Percentiles rank a stretch among this genome's conserved stretches.
Conservation (phyloP, 768 basidiomycete species). For the Psilocybe sp. region DNA sequence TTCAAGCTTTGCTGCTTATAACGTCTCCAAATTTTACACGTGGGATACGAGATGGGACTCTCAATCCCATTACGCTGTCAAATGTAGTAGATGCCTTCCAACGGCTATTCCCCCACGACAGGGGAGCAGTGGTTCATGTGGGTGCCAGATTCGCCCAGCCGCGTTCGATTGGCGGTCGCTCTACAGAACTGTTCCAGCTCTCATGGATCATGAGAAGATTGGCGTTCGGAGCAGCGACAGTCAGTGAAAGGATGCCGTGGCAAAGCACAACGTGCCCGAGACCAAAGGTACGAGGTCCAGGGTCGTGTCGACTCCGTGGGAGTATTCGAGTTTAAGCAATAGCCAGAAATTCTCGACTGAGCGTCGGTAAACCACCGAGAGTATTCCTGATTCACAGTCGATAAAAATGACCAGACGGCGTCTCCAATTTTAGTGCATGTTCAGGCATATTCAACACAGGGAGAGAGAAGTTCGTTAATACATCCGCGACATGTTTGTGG, state of each 20-base stretch:
- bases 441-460: no score
- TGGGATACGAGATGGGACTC: neutral
- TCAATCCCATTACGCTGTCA: no score
- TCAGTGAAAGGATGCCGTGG: slow-evolving; percentile 15
- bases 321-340: neutral
- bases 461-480: no score
- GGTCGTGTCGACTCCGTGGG: slow-evolving; percentile 13
- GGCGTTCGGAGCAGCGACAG: slow-evolving; percentile 12
- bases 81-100: no score
- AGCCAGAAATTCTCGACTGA: neutral
- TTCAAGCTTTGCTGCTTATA: slow-evolving; percentile 1
- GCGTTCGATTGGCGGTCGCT: slow-evolving; percentile 5
- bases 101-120: neutral
- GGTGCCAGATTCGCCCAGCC: slow-evolving; percentile 14
- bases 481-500: no score
- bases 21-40: neutral
- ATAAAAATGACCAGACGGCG: neutral
- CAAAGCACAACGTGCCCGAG: slow-evolving; percentile 16
- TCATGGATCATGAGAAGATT: slow-evolving; percentile 24
- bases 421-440: no score
- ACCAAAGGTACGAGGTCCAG: slow-evolving; percentile 11
- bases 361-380: neutral
- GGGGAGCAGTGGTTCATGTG: slow-evolving; percentile 7
- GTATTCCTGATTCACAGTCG: neutral
- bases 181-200: slow-evolving; percentile 7